These are phyloP conservation scores for Ascobolus immersus DNA, from an alignment of 495 filamentous ascomycete genomes.

Conservation along the genomic window DNA sequence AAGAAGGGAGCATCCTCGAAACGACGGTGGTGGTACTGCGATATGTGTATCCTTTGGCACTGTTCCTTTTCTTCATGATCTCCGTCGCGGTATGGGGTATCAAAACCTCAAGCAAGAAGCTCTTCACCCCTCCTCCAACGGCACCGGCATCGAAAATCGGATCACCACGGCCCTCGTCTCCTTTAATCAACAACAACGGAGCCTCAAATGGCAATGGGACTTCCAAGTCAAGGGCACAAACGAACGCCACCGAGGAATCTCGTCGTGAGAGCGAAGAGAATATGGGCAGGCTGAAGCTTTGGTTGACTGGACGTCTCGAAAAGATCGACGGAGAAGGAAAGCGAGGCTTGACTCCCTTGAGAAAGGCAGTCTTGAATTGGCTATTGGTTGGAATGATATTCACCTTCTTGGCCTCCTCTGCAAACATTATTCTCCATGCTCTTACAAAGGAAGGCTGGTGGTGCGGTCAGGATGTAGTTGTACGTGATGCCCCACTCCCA, in stretches of 20 bases:
- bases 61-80: conserved; percentile 40
- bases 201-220: conserved; percentile 10
- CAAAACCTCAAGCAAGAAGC: conserved; percentile 15
- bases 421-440: conserved; percentile 52
- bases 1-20: no score
- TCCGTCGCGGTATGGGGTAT: conserved; percentile 39
- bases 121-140: conserved; percentile 17
- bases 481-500: conserved; percentile 25
- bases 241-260: background rate
- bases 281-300: conserved; percentile 7
- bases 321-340: conserved; percentile 12
- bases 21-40: conserved; percentile 18
- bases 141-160: conserved; percentile 29
- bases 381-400: conserved; percentile 37
- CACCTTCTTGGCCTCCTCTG: conserved; percentile 49
- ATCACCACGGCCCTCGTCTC: conserved; percentile 45
- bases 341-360: conserved; percentile 28
- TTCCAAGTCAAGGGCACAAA: background rate
- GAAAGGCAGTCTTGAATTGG: conserved; percentile 48
- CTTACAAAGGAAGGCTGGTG: conserved; percentile 50
- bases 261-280: background rate
- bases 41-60: conserved; percentile 37
- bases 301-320: conserved; percentile 15
- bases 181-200: conserved; percentile 26
- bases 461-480: conserved; percentile 63